Evolutionary conservation across 2,329 filamentous ascomycete species (phyloP), one percentile per base, ranked within the genome.

Genomic region (Cladosporium sp.): DNA sequence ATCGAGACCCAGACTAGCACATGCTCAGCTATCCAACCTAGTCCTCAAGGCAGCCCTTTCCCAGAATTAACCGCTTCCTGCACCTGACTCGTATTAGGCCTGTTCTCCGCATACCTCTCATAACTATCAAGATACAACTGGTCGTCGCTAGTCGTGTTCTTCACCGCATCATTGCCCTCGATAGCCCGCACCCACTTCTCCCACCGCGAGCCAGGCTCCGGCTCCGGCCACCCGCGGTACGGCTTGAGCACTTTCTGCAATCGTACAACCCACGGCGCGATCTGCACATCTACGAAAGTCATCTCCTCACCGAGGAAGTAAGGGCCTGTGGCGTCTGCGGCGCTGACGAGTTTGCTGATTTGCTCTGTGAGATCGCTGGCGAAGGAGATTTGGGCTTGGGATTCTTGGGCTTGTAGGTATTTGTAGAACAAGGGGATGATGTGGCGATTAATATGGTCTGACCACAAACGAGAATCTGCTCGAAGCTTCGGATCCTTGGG

Each of bases 391-490:
- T 91, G 89, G 67, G 87, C 85, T 16, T 82, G 71, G 21, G 79
- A 71, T 16, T 91, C 86, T 69, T 88, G 85, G 1, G 88, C 85
- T 76, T 89, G 88, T 0, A 95, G 82, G 21, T 93, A 83, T 36
- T 85, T 84, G 77, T 92, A 93, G 80, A 96, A 96, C 13, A 82
- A 80, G 0, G 92, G 91, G 1, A 96, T 85, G 63, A 96, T 87
- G 69, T 88, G 84, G 34, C 89, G 85, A 74, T 95, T 93, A 74
- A 93, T 88, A 80, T 95, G 91, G 70, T 94, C 90, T 28, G 88
- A 84, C 92, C 92, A 96, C 11, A 95, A 79, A 51, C 92, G 86
- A 66, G 88, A 92, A 64, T 90, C 87, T 1, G 93, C 92, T 70
- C 88, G 87, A 16, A 88, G 77, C 72, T 89, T 88, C 1, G 90